Percentiles rank a stretch among this genome's conserved stretches.
These are phyloP conservation scores for Cyanidiococcus yangmingshanensis DNA, from an alignment of 23 red algal species.

Conservation along the genomic window DNA sequence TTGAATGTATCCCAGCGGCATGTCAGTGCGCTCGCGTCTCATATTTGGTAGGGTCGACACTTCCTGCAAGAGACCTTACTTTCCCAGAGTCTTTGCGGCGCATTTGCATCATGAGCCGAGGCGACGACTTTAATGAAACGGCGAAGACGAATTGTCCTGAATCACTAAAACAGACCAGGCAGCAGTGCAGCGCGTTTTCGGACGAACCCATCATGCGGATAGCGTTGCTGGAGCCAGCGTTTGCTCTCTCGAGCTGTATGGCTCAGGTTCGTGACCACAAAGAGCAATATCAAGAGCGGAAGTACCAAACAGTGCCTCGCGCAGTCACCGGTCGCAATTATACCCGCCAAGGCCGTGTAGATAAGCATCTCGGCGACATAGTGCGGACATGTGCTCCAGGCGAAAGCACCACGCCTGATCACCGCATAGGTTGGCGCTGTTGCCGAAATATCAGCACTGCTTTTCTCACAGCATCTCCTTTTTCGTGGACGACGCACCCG, in stretches of 20 bases:
- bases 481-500: background rate
- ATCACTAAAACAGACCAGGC: background rate
- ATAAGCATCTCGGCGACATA: slow-evolving; percentile 13
- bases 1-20: no score
- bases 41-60: no score
- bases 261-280: slow-evolving; percentile 11
- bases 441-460: background rate
- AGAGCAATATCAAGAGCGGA: background rate
- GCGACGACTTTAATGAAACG: no score
- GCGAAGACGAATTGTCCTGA: no score
- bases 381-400: background rate
- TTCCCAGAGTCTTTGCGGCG: no score
- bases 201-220: background rate
- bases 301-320: background rate
- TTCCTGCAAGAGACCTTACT: no score
- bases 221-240: background rate
- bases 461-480: background rate
- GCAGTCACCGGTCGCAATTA: no score
- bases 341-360: background rate
- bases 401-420: background rate
- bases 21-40: no score
- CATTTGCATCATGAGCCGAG: no score
- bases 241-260: background rate
- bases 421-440: background rate
- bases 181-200: background rate